Conservation (phyloP, 73 alveolate genomes). For the Tetrahymena thermophila region DNA sequence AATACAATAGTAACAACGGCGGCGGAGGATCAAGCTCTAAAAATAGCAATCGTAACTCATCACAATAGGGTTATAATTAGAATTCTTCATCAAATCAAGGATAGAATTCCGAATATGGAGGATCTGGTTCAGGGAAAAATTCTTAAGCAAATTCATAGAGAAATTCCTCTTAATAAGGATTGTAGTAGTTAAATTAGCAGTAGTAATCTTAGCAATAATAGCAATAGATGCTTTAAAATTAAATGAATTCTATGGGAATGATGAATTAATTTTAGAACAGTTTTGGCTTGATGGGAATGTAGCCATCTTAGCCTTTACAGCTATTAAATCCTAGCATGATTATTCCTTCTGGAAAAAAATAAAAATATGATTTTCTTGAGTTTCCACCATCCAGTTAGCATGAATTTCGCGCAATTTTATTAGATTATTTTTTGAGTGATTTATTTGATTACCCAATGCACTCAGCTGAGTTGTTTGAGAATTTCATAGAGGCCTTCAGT, state of each 20-base stretch:
- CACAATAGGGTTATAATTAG: neutral
- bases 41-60: neutral
- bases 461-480: slow-evolving; percentile 22
- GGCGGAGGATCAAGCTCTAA: neutral
- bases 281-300: neutral
- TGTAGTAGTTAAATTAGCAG: neutral
- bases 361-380: slow-evolving; percentile 12
- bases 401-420: slow-evolving; percentile 32
- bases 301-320: neutral
- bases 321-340: neutral
- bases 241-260: neutral
- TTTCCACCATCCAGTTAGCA: slow-evolving; percentile 36
- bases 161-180: neutral
- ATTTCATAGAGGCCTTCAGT: slow-evolving; percentile 2
- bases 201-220: neutral
- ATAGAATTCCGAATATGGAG: neutral
- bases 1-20: neutral
- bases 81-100: neutral
- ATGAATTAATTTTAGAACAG: neutral
- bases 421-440: slow-evolving; percentile 39
- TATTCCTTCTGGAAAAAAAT: slow-evolving; percentile 3
- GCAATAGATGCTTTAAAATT: neutral
- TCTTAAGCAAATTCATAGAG: neutral
- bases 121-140: neutral
- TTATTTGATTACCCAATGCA: slow-evolving; percentile 35